Conservation (phyloP, 768 basidiomycete species). For the Brasilioporus rufonigricans region DNA sequence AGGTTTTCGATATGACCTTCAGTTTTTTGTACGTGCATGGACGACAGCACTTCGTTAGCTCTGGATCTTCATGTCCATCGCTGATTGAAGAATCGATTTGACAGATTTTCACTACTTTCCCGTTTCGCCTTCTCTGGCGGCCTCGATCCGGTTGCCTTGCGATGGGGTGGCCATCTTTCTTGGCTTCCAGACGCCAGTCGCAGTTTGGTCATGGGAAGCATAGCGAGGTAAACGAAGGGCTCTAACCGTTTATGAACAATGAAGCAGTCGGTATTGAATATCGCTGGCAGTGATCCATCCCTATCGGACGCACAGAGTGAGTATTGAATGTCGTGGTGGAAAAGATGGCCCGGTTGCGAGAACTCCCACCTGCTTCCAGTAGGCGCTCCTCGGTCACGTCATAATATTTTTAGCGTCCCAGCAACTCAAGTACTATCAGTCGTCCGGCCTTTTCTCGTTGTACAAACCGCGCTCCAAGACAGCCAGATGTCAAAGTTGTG, state of each 20-base stretch:
- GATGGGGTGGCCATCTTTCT: background rate
- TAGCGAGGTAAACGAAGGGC: background rate
- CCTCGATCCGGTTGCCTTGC: background rate
- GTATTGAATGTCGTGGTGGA: background rate
- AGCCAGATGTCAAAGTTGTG: too few relatives aligned
- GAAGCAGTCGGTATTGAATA: background rate
- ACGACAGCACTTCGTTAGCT: background rate
- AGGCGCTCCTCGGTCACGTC: background rate
- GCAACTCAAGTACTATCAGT: background rate
- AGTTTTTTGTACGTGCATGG: too few relatives aligned
- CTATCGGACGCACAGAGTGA: background rate
- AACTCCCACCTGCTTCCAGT: background rate
- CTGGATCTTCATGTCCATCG: background rate
- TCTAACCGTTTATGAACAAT: too few relatives aligned
- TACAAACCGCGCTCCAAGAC: background rate
- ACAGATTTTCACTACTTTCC: background rate
- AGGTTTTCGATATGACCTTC: background rate
- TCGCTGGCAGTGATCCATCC: background rate
- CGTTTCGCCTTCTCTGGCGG: background rate
- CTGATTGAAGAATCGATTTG: background rate
- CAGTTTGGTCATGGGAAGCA: too few relatives aligned
- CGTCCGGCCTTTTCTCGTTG: background rate
- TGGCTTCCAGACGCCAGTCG: background rate
- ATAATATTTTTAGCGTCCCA: background rate
- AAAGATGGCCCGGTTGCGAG: background rate